phyloP scores from a whole-genome alignment of 768 basidiomycete genomes.

The Calocybe cyanea region DNA sequence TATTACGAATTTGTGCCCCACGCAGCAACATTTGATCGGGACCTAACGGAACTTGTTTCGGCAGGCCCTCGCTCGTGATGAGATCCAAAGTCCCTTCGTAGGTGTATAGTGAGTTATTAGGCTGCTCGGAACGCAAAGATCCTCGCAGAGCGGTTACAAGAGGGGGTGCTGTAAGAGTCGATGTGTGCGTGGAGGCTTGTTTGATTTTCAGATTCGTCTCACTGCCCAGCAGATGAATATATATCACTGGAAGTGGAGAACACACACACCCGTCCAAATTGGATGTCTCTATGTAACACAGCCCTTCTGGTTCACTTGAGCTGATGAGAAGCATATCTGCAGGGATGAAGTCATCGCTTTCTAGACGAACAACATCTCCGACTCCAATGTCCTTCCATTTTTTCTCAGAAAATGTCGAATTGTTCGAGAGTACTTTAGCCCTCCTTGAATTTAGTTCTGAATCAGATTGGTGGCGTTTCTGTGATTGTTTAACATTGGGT shows the following conservation, averaged over 20 bases:
- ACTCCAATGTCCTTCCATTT: conserved; percentile 90
- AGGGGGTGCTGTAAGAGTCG: conserved; percentile 71
- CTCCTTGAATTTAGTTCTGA: conserved; percentile 82
- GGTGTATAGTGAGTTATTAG: conserved; percentile 96
- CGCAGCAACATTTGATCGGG: conserved; percentile 93
- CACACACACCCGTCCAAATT: conserved; percentile 87
- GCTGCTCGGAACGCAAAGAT: conserved; percentile 89
- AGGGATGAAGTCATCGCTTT: conserved; percentile 92
- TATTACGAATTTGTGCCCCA: conserved; percentile 94
- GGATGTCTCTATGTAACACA: conserved; percentile 97
- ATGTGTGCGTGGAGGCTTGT: conserved; percentile 83
- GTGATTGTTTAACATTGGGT: conserved; percentile 2
- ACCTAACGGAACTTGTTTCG: conserved; percentile 84
- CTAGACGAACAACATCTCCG: conserved; percentile 88
- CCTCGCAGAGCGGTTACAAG: conserved; percentile 74
- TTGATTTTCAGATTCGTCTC: conserved; percentile 99
- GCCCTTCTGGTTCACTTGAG: conserved; percentile 93
- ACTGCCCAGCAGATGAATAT: conserved; percentile 32
- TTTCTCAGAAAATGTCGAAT: conserved; percentile 62
- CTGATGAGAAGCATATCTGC: conserved; percentile 87
- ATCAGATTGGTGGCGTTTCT: conserved; percentile 98
- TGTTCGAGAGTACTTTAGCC: conserved; percentile 67
- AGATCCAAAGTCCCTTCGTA: conserved; percentile 83
- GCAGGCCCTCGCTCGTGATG: conserved; percentile 48
- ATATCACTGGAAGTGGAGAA: neutral